Evolutionary conservation across 2,329 filamentous ascomycete species (phyloP).

Genomic region (Aaosphaeria pasadenensis): DNA sequence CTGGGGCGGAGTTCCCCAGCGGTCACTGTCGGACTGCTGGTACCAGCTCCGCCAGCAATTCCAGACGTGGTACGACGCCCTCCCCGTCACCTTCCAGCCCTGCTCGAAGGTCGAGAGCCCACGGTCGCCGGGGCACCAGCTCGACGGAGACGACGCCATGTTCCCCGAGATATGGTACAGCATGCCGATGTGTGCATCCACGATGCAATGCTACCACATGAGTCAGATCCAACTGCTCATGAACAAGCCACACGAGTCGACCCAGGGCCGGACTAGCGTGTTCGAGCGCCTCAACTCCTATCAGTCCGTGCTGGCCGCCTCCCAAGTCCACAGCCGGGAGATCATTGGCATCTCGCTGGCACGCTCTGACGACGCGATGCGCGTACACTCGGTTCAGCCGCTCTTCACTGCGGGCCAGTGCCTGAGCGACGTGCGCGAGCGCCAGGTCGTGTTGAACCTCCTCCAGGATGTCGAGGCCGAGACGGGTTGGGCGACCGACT

Average conservation of each 20-base stretch:
- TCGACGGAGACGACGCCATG: conserved; percentile 32
- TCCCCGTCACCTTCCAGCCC: conserved; percentile 59
- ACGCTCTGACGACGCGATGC: conserved; percentile 54
- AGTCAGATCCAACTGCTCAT: conserved; percentile 60
- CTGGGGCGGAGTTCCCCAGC: conserved; percentile 48
- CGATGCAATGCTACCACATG: conserved; percentile 66
- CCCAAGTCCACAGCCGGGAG: conserved; percentile 57
- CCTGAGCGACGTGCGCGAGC: conserved; percentile 53
- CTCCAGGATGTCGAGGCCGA: conserved; percentile 61
- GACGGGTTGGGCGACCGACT: conserved; percentile 62
- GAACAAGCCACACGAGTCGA: conserved; percentile 58
- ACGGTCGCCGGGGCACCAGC: conserved; percentile 18
- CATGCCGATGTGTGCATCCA: conserved; percentile 61
- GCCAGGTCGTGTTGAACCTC: conserved; percentile 53
- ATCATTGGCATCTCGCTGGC: conserved; percentile 60
- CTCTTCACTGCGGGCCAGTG: conserved; percentile 63
- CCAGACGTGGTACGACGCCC: conserved; percentile 56
- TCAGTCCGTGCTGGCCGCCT: conserved; percentile 54
- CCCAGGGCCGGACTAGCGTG: conserved; percentile 51
- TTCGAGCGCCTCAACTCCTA: conserved; percentile 56
- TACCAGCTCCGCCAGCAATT: conserved; percentile 55
- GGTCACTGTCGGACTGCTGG: conserved; percentile 53
- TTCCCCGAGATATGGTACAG: conserved; percentile 62
- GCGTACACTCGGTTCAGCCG: conserved; percentile 58
- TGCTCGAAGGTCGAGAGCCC: conserved; percentile 49